These are phyloP conservation scores for Patellifolia procumbens DNA, from an alignment of 179 eudicot species.

Conservation along the genomic window DNA sequence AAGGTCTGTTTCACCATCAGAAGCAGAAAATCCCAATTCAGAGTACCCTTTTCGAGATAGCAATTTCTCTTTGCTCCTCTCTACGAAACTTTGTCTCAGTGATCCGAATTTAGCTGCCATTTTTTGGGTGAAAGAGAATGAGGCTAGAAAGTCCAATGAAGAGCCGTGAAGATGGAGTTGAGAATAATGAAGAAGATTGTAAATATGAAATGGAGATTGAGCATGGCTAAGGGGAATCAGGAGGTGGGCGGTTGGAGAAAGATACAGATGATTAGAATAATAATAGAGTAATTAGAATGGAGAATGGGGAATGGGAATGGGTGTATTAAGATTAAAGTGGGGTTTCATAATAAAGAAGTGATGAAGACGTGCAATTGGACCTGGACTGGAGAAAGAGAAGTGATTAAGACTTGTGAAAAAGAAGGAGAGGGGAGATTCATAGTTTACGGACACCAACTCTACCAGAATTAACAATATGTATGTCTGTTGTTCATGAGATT, in stretches of 20 bases:
- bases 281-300: not conserved
- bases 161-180: slow-evolving; percentile 3
- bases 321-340: too few relatives aligned
- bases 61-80: slow-evolving; percentile 27
- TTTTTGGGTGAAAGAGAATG: not conserved
- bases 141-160: slow-evolving; percentile 15
- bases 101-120: slow-evolving; percentile 27
- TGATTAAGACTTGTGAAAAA: not conserved
- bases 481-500: too few relatives aligned
- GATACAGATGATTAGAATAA: not conserved
- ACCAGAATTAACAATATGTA: too few relatives aligned
- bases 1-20: not conserved
- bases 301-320: too few relatives aligned
- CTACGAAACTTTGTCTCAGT: slow-evolving; percentile 20
- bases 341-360: too few relatives aligned
- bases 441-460: not conserved
- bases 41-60: slow-evolving; percentile 23
- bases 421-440: slow-evolving; percentile 8
- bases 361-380: slow-evolving; percentile 6
- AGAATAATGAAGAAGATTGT: slow-evolving; percentile 10
- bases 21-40: slow-evolving; percentile 17
- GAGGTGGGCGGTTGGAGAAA: too few relatives aligned
- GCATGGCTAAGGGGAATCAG: not conserved
- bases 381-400: not conserved
- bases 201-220: slow-evolving; percentile 14